Evolutionary conservation across 805 yeast genomes (phyloP), one percentile per base, ranked within the genome.

Genomic region (Starmerella gropengiesseri): DNA sequence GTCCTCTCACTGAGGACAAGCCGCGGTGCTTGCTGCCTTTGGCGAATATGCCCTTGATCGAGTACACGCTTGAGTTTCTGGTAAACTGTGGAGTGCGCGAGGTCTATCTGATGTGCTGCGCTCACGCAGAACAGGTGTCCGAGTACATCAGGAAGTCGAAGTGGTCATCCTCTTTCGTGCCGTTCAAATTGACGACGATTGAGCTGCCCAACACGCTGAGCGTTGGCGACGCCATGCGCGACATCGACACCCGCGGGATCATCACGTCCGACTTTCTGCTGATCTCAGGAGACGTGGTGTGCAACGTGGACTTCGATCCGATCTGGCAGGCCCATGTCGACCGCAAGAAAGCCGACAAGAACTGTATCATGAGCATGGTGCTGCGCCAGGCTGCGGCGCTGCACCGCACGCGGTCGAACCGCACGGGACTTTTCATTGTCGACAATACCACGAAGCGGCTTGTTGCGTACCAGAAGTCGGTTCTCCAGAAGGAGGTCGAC

Each of bases 141-240:
- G 73, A 70, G 29, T 91, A 91, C 57, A 78, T 91, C 39, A 84
- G 79, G 49, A 47, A 55, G 23, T 60, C 67, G 3, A 57, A 59
- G 43, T 67, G 70, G 71, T 54, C 51, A 37, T 36, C 54, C 5
- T 45, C 63, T 6, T 74, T 78, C 57, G 75, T 94, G 2, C 95
- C 96, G 1, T 89, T 91, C 61, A 73, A 74, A 43, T 72, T 91
- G 34, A 74, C 76, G 37, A 81, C 94, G 3, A 74, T 89, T 41
- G 73, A 82, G 69, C 76, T 93, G 19, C 75, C 85, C 37, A 95
- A 89, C 60, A 78, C 91, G 9, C 67, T 87, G 60, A 82, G 94
- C 21, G 94, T 89, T 9, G 98, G 98, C 52, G 98, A 91, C 64
- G 93, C 94, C 17, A 83, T 91, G 94, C 73, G 98, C 60, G 97